Base-by-base conservation (phyloP, 2,329 filamentous ascomycete species). In the Shiraia sp. region DNA sequence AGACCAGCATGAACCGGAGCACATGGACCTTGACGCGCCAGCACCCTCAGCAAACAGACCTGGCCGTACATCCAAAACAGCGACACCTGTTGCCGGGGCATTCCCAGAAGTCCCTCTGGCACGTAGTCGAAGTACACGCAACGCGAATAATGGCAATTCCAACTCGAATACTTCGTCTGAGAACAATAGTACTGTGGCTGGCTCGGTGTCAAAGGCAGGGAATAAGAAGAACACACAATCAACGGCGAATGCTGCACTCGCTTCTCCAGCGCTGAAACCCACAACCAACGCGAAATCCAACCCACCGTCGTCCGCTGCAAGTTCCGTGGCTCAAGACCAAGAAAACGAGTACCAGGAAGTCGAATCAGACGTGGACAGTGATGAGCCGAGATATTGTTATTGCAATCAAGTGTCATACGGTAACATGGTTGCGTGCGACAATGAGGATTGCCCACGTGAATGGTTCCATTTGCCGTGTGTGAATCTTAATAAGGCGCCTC, bases 391-490 rank as follows among this genome's bases (percentile, higher is more conserved):
- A 28, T 86, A 85, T 60, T 86, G 82, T 66, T 83, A 82, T 51
- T 86, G 82, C 59, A 80, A 81, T 35, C 79, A 80, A 49, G 81
- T 84, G 26, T 81, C 77, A 49, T 84, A 83, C 58, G 82, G 82
- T 13, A 80, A 83, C 57, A 86, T 86, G 82, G 79, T 86, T 28
- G 82, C 80, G 10, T 86, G 82, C 57, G 82, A 86, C 63, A 85
- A 85, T 59, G 79, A 82, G 26, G 72, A 75, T 42, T 86, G 82
- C 67, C 76, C 78, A 10, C 78, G 80, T 49, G 81, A 86, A 61
- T 86, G 82, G 82, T 86, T 86, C 65, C 82, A 86, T 72, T 76
- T 83, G 64, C 79, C 76, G 28, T 86, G 82, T 55, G 80, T 84
- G 36, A 79, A 80, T 14, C 69, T 86, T 56, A 80, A 76, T 30